Conservation (phyloP, 2,329 filamentous ascomycete species). For the Sclerotinia minor region DNA sequence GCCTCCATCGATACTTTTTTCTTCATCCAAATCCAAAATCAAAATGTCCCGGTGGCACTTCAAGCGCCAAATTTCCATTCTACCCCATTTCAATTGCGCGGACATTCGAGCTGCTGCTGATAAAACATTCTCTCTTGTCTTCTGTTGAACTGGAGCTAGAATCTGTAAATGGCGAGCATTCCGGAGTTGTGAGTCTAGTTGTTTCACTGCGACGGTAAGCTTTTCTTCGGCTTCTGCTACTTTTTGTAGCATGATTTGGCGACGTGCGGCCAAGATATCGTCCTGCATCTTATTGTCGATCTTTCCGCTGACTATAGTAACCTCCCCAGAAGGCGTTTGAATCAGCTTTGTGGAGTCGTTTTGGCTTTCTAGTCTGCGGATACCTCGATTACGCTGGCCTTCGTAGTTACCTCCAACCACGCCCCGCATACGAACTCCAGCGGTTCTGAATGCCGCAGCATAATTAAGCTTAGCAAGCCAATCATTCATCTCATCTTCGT, state of each 20-base stretch:
- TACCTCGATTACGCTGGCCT: constrained; percentile 71
- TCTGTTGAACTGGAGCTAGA: constrained; percentile 85
- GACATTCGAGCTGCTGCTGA: constrained; percentile 80
- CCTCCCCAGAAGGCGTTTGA: constrained; percentile 70
- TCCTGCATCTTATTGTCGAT: constrained; percentile 81
- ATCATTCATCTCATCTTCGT: constrained; percentile 89
- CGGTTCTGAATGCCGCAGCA: constrained; percentile 88
- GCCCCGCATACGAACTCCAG: constrained; percentile 86
- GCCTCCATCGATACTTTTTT: constrained; percentile 45
- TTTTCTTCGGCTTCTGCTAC: constrained; percentile 82
- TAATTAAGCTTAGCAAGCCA: constrained; percentile 97
- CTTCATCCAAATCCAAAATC: constrained; percentile 80
- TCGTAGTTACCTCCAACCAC: constrained; percentile 84
- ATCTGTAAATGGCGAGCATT: constrained; percentile 90
- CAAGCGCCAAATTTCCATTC: constrained; percentile 89
- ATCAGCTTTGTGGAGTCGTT: constrained; percentile 57
- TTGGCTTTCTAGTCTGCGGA: constrained; percentile 62
- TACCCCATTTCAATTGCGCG: constrained; percentile 89
- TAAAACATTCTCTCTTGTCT: constrained; percentile 84
- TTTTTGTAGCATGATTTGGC: constrained; percentile 79
- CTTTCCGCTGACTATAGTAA: constrained; percentile 69
- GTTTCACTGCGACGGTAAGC: constrained; percentile 68
- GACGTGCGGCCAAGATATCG: constrained; percentile 79
- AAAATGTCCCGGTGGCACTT: constrained; percentile 90
- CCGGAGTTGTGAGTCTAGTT: constrained; percentile 78